A percentile compares a stretch with the other conserved stretches of the same genome.
phyloP scores from a whole-genome alignment of 2,329 filamentous ascomycete species.

The Myotisia sp. region DNA sequence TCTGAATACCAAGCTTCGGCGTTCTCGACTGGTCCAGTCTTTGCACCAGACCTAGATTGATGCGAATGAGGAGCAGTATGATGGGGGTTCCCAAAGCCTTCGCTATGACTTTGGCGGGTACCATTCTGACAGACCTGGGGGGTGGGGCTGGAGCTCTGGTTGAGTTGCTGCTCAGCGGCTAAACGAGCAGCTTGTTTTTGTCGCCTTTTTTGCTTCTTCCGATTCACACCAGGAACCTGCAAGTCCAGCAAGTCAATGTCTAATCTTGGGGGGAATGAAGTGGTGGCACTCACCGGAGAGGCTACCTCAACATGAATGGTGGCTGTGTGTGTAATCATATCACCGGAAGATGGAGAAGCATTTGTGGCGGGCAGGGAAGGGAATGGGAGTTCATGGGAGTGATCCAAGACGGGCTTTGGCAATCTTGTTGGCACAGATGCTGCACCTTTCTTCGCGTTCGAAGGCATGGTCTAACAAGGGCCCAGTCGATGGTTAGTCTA shows the following conservation, averaged over 20 bases:
- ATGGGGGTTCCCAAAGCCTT: conserved; percentile 6
- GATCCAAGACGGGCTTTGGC: too few species aligned
- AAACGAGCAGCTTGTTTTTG: conserved; percentile 67
- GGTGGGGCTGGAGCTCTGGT: conserved; percentile 15
- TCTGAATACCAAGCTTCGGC: conserved; percentile 45
- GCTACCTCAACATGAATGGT: too few species aligned
- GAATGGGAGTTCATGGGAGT: too few species aligned
- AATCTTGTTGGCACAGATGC: too few species aligned
- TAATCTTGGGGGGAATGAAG: too few species aligned
- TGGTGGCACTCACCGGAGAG: too few species aligned
- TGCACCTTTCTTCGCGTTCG: too few species aligned
- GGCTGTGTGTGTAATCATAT: too few species aligned
- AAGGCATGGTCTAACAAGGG: too few species aligned
- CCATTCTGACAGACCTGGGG: conserved; percentile 24
- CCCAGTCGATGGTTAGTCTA: too few species aligned
- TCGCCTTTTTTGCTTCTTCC: conserved; percentile 89
- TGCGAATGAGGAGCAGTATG: conserved; percentile 16
- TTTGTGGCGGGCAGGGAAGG: too few species aligned
- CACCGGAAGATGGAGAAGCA: too few species aligned
- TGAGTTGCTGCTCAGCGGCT: conserved; percentile 39
- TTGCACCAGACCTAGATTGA: conserved; percentile 2
- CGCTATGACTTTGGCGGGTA: conserved; percentile 24
- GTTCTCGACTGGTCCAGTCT: conserved; percentile 33
- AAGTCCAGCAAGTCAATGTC: neutral
- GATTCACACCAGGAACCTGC: conserved; percentile 44